Base-by-base conservation (phyloP, 2,329 filamentous ascomycete genomes). In the Trichoderma simmonsii region DNA sequence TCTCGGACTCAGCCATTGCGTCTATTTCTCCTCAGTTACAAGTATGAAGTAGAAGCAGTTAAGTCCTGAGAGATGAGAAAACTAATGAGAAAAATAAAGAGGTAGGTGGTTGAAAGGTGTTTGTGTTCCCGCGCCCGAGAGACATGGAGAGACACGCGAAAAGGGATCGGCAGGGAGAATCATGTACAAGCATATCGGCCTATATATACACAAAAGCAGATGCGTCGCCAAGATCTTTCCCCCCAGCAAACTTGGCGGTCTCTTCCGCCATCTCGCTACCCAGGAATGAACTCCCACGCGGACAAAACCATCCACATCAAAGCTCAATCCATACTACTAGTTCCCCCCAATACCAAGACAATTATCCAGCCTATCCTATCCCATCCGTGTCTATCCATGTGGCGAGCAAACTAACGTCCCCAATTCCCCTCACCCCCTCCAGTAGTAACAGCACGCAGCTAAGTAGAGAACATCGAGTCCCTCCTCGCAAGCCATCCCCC, bases 1-100 rank as follows among this genome's bases (percentile, higher is more conserved):
- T 77, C 73, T 79, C 77, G 30, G 75, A 39, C 68, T 76, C 75
- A 30, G 77, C 75, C 78, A 81, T 79, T 65, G 32, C n/a, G 60
- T n/a, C n/a, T 54, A 1, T 14, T 12, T 9, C 15, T 32, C 5
- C 15, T 14, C 8, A 12, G 1, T 21, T 34, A 15, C 0, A 7
- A 32, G n/a, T 32, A n/a, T 1, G 11, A 11, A 32, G 6, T n/a
- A 6, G n/a, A 21, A 11, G 18, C 9, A 7, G 21, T 24, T 9
- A 54, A 21, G 21, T 14, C 5, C 11, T 7, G 21, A 14, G n/a
- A 43, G 5, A 24, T 14, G n/a, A 24, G 28, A 21, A 59, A 59
- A 28, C 8, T 32, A 28, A 32, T 32, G 56, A 21, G 26, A 28
- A 32, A 59, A n/a, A 32, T 30, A n/a, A 60, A 62, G 12, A 62